phyloP scores from a whole-genome alignment of 2,329 filamentous ascomycete genomes.

The Aspergillus tamarii region DNA sequence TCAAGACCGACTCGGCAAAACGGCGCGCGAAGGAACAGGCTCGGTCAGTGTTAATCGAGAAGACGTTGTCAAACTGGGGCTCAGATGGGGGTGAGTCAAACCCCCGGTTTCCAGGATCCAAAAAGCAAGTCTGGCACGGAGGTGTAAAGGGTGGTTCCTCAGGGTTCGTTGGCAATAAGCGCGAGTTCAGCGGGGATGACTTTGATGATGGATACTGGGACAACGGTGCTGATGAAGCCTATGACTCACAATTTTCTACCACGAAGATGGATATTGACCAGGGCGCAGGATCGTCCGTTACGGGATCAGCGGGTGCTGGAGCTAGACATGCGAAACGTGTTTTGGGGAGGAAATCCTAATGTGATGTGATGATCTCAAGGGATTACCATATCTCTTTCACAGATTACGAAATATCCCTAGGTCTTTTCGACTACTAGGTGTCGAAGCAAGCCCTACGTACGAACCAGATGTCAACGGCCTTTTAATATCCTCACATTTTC shows the following conservation, averaged over 20 bases:
- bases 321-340: constrained; percentile 40
- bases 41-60: constrained; percentile 54
- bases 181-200: constrained; percentile 43
- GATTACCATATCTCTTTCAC: background rate
- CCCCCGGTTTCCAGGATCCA: constrained; percentile 6
- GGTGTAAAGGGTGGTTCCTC: constrained; percentile 12
- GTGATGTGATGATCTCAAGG: background rate
- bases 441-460: background rate
- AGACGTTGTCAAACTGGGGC: constrained; percentile 49
- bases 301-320: constrained; percentile 21
- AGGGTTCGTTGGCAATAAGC: constrained; percentile 39
- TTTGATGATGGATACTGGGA: constrained; percentile 43
- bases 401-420: background rate
- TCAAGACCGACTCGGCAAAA: constrained; percentile 62
- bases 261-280: constrained; percentile 48
- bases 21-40: constrained; percentile 56
- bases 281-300: constrained; percentile 30
- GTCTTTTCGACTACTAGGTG: background rate
- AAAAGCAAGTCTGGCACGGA: constrained; percentile 15
- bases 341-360: constrained; percentile 39
- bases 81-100: constrained; percentile 4
- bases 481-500: too few species aligned
- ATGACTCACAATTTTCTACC: constrained; percentile 28
- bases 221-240: constrained; percentile 31
- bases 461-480: background rate